These are phyloP conservation scores for Paracamarosporium sp. DNA, from an alignment of 2,329 filamentous ascomycete genomes.

Conservation along the genomic window DNA sequence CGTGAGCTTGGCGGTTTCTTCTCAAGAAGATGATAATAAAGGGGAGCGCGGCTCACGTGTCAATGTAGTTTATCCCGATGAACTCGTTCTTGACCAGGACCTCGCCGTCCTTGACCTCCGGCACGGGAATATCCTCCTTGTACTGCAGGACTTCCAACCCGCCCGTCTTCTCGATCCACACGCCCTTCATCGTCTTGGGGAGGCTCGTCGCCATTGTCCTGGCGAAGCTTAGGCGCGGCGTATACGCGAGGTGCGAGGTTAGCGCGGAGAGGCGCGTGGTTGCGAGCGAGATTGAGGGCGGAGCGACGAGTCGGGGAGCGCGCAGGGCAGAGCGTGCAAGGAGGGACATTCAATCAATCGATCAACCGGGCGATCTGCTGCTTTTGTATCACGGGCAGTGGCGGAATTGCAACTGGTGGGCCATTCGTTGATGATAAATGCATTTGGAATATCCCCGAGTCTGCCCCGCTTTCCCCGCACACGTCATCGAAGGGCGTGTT, in stretches of 20 bases:
- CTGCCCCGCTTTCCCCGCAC: constrained; percentile 13
- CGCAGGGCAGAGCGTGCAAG: background rate
- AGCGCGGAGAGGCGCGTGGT: constrained; percentile 25
- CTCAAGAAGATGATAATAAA: background rate
- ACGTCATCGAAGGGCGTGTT: constrained; percentile 11
- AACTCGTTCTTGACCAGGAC: constrained; percentile 82
- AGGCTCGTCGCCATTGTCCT: constrained; percentile 53
- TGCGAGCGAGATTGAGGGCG: constrained; percentile 12
- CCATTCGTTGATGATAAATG: constrained; percentile 6
- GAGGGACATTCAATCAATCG: background rate
- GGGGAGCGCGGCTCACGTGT: constrained; percentile 62
- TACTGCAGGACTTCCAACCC: constrained; percentile 75
- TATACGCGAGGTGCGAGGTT: constrained; percentile 18
- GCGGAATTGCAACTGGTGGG: background rate
- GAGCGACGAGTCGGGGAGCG: constrained; percentile 20
- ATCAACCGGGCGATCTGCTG: background rate
- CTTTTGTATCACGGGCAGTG: background rate
- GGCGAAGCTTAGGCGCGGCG: constrained; percentile 9
- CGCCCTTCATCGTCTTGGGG: constrained; percentile 74
- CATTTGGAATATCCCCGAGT: constrained; percentile 1
- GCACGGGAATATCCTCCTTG: constrained; percentile 74
- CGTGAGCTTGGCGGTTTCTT: background rate
- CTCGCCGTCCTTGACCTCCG: constrained; percentile 70
- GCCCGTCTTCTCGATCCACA: constrained; percentile 75
- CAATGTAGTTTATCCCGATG: constrained; percentile 87